Conservation (phyloP, 202 grass and related monocot genomes). For the Miscanthus sacchariflorus region DNA sequence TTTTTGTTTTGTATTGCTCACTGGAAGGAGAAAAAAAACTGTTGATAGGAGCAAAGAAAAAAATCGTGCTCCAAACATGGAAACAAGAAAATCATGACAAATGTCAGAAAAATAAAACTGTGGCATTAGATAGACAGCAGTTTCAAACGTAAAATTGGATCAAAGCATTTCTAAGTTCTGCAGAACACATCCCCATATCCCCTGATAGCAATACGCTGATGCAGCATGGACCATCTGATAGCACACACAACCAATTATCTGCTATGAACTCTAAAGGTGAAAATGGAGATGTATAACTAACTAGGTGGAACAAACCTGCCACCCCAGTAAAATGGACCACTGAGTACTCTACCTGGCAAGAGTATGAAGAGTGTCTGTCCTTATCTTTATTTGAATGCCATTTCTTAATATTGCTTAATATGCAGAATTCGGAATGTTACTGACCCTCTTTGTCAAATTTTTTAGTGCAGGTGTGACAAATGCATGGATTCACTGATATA, state of each 20-base stretch:
- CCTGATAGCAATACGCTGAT: background rate
- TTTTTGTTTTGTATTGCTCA: background rate
- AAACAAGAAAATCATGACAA: background rate
- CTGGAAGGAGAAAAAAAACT: background rate
- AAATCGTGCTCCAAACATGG: background rate
- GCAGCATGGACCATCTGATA: background rate
- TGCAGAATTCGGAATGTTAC: background rate
- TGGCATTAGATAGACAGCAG: background rate
- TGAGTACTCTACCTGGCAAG: background rate
- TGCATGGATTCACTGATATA: background rate
- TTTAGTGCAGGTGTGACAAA: no score
- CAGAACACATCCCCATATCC: background rate
- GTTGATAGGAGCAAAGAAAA: background rate
- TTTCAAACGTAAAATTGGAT: background rate
- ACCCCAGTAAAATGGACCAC: background rate
- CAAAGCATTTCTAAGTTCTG: background rate
- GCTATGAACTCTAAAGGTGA: background rate
- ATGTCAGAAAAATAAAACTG: background rate
- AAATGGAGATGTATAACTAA: background rate
- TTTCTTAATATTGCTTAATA: background rate
- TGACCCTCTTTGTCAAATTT: no score
- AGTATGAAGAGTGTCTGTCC: background rate
- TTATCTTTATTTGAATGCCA: background rate
- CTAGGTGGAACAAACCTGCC: background rate
- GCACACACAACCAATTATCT: background rate